Evolutionary conservation across 148 eudicot genomes (phyloP).

Genomic region (Vaccinium macrocarpon): DNA sequence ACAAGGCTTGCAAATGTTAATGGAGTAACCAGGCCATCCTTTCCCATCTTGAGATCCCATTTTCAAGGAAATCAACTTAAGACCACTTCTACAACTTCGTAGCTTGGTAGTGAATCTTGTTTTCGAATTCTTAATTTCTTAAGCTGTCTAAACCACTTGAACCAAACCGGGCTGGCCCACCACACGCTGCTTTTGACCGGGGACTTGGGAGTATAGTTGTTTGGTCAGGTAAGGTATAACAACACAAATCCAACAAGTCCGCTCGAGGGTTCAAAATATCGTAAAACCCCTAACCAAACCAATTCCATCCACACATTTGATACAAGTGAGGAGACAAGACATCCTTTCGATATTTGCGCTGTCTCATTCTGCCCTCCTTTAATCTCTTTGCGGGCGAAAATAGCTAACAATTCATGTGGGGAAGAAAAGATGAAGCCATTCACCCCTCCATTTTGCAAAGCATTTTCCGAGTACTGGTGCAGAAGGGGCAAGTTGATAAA

Average conservation of each 20-base stretch:
- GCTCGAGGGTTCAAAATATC: not conserved
- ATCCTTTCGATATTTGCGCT: not conserved
- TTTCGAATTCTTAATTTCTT: not conserved
- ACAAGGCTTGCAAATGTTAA: not conserved
- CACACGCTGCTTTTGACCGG: not conserved
- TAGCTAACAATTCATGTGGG: not conserved
- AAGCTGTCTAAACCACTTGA: not conserved
- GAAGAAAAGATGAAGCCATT: not conserved
- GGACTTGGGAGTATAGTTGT: not conserved
- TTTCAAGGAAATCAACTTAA: not conserved
- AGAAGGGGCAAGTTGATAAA: not conserved
- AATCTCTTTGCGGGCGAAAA: not conserved
- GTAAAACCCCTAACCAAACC: not conserved
- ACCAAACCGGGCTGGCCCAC: not conserved
- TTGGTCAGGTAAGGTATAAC: not conserved
- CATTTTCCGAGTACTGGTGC: not conserved
- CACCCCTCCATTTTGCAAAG: not conserved
- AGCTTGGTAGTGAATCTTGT: not conserved
- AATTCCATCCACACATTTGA: not conserved
- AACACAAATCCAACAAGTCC: not conserved
- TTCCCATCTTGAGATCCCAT: slow-evolving; percentile 4
- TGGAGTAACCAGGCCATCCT: not conserved
- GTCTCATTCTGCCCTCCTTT: not conserved
- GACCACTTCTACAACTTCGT: not conserved
- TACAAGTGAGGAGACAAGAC: not conserved